Conservation (phyloP, 495 filamentous ascomycete species). For the Daldinia caldariorum region DNA sequence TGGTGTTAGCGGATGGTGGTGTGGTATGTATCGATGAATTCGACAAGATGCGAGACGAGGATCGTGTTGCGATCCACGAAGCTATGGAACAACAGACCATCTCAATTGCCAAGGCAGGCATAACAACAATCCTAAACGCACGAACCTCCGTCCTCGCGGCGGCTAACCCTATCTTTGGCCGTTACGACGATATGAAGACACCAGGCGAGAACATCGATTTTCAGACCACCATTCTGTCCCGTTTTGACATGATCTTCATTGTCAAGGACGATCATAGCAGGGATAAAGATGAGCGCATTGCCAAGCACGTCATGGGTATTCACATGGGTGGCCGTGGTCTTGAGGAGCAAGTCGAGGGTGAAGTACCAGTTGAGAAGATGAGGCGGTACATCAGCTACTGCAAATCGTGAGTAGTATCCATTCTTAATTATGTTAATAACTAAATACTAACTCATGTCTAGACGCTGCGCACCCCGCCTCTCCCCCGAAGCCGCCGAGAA, state of each 20-base stretch:
- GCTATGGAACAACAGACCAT: slow-evolving; percentile 99
- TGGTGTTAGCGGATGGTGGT: slow-evolving; percentile 97
- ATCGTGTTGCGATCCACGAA: slow-evolving; percentile 98
- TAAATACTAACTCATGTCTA: slow-evolving; percentile 56
- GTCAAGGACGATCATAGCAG: slow-evolving; percentile 95
- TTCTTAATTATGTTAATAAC: neutral
- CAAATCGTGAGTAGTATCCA: slow-evolving; percentile 74
- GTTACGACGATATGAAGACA: slow-evolving; percentile 97
- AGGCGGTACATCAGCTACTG: slow-evolving; percentile 98
- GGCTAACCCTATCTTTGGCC: slow-evolving; percentile 96
- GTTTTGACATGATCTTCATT: slow-evolving; percentile 99
- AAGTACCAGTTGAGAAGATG: slow-evolving; percentile 95
- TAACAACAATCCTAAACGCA: slow-evolving; percentile 98
- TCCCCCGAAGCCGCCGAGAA: slow-evolving; percentile 94
- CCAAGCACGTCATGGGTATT: slow-evolving; percentile 96
- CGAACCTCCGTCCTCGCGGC: slow-evolving; percentile 95
- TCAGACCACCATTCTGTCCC: slow-evolving; percentile 96
- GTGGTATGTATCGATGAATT: slow-evolving; percentile 99
- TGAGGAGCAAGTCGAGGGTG: slow-evolving; percentile 84
- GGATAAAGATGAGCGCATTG: slow-evolving; percentile 89
- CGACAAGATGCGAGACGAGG: slow-evolving; percentile 99
- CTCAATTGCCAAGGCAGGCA: slow-evolving; percentile 98
- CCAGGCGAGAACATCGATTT: slow-evolving; percentile 99
- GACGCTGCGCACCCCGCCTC: slow-evolving; percentile 91
- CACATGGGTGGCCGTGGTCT: slow-evolving; percentile 91